A percentile compares a stretch with the other conserved stretches of the same genome.
Evolutionary conservation across 192 early-diverging fungal genomes (phyloP).

Genomic region (Thoreauomyces humboldtii): DNA sequence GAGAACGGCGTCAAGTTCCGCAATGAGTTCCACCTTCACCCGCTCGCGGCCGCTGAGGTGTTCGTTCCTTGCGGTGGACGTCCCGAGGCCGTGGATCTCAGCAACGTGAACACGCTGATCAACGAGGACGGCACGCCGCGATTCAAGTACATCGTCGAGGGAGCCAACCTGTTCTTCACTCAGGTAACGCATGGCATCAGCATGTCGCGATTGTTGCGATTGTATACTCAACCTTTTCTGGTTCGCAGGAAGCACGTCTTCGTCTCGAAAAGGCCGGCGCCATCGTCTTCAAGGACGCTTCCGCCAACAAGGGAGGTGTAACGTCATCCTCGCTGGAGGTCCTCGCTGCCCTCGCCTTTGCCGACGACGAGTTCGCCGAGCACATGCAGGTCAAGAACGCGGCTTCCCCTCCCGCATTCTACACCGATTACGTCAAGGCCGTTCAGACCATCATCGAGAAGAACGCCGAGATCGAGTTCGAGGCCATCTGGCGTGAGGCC

Average conservation of each 20-base stretch:
- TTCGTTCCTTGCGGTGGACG: slow-evolving; percentile 99
- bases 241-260: slow-evolving; percentile 80
- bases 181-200: slow-evolving; percentile 41
- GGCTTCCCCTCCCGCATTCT: slow-evolving; percentile 62
- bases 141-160: slow-evolving; percentile 99
- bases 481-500: slow-evolving; percentile 89
- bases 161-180: slow-evolving; percentile 98
- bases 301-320: slow-evolving; percentile 99
- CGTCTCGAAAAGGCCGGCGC: slow-evolving; percentile 92
- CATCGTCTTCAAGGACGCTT: slow-evolving; percentile 97
- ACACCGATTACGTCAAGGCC: slow-evolving; percentile 88
- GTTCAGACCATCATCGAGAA: slow-evolving; percentile 92
- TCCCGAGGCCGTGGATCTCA: slow-evolving; percentile 93
- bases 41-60: slow-evolving; percentile 73
- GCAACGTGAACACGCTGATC: slow-evolving; percentile 78
- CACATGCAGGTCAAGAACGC: slow-evolving; percentile 90
- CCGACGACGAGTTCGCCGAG: slow-evolving; percentile 83
- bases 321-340: slow-evolving; percentile 98
- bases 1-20: slow-evolving; percentile 90
- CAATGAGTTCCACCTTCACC: slow-evolving; percentile 95
- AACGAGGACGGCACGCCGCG: slow-evolving; percentile 77
- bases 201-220: not conserved
- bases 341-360: slow-evolving; percentile 91
- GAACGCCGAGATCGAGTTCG: slow-evolving; percentile 93
- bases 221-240: no score